These are phyloP conservation scores for Xerocomellus chrysenteron DNA, from an alignment of 768 basidiomycete genomes.

Conservation along the genomic window DNA sequence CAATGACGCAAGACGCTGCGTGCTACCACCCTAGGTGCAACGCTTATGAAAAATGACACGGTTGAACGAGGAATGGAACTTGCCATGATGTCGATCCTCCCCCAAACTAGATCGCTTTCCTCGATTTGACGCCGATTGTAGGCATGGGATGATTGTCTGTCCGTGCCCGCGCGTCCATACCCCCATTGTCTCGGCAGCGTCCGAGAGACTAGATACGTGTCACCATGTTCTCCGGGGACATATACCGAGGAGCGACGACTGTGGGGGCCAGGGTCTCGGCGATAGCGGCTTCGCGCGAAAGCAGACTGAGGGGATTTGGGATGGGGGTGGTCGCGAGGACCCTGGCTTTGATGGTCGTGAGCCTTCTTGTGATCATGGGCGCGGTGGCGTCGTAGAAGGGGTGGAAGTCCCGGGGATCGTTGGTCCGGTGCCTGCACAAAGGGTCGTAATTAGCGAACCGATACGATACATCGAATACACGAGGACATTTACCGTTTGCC, in stretches of 20 bases:
- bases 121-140: slow-evolving; percentile 9
- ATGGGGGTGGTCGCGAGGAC: background rate
- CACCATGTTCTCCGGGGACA: slow-evolving; percentile 26
- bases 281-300: slow-evolving; percentile 23
- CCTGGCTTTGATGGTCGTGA: background rate
- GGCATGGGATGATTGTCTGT: background rate
- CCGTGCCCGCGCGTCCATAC: background rate
- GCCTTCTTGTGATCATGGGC: background rate
- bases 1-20: slow-evolving; percentile 24
- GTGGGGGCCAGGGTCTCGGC: slow-evolving; percentile 5
- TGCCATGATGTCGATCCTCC: slow-evolving; percentile 52
- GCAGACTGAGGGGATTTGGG: slow-evolving; percentile 15
- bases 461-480: background rate
- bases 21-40: slow-evolving; percentile 1
- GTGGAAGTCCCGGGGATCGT: slow-evolving; percentile 9
- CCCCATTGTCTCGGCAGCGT: background rate
- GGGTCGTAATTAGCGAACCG: background rate
- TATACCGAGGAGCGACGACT: slow-evolving; percentile 23
- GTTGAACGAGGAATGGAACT: slow-evolving; percentile 15
- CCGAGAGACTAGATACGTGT: slow-evolving; percentile 28
- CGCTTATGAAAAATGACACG: slow-evolving; percentile 3
- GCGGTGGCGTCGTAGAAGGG: slow-evolving; percentile 15
- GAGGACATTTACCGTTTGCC: slow-evolving; percentile 3
- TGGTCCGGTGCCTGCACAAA: background rate
- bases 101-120: slow-evolving; percentile 33